Base-by-base conservation (phyloP, 2,329 filamentous ascomycete genomes). In the Beauveria medogensis region DNA sequence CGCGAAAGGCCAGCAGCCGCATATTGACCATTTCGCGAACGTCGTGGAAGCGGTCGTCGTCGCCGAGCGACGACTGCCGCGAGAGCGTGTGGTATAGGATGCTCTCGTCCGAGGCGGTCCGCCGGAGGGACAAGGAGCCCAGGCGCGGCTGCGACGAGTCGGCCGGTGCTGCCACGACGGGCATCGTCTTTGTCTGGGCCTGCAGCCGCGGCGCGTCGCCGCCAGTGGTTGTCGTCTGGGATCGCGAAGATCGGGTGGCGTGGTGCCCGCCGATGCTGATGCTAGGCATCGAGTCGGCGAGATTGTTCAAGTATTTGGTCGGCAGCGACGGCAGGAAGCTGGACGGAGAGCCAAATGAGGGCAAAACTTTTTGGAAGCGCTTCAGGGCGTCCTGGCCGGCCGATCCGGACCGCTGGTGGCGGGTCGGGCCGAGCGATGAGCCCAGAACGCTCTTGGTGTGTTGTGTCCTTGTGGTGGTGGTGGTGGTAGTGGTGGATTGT, bases 21-120 rank as follows among this genome's bases (percentile, higher is more conserved):
- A 89, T 91, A 68, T 97, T 97, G 58, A 93, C 88, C 77, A 94
- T 90, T 63, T 91, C 89, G 48, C 87, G 84, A 14, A 96, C 85
- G 72, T 94, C 80, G 55, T 89, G 84, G 72, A 94, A 97, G 50
- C 87, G 82, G 44, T 85, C 84, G 67, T 93, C 90, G 69, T 97
- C 91, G 2, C 92, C 92, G 0, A 95, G 80, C 0, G 91, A 95
- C 0, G 92, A 94, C 1, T 89, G 86, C 28, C 86, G 81, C 0
- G 92, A 96, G 3, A 92, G 77, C 5, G 84, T 86, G 66, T 90
- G 85, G 66, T 89, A 88, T 18, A 94, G 80, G 63, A 95, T 74
- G 5, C 90, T 94, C 62, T 92, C 88, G 70, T 96, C 89, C 22
- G 74, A 76, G 8, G 73, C 75, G 12, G 71, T 72, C 60, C 68